These are phyloP conservation scores for Truncatella angustata DNA, from an alignment of 2,329 filamentous ascomycete species.

Conservation along the genomic window DNA sequence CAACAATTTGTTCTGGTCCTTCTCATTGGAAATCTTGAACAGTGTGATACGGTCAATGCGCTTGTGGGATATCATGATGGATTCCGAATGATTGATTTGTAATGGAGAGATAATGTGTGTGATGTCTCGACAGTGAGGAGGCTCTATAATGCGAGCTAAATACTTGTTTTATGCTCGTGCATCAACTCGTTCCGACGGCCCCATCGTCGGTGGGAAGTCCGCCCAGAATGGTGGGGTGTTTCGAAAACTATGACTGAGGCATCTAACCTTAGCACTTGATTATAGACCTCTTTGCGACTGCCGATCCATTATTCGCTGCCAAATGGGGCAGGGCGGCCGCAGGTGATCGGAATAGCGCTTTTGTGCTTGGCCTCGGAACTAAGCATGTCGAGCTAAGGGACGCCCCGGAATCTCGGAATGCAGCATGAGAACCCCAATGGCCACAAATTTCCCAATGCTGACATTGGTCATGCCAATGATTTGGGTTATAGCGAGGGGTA, in stretches of 20 bases:
- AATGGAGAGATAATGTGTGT: background rate
- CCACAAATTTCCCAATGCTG: background rate
- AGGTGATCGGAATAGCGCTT: too few relatives aligned
- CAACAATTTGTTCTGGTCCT: conserved; percentile 41
- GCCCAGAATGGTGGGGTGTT: too few relatives aligned
- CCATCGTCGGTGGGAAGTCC: too few relatives aligned
- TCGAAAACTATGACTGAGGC: too few relatives aligned
- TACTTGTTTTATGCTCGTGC: too few relatives aligned
- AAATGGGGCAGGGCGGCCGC: too few relatives aligned
- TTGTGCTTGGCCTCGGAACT: background rate
- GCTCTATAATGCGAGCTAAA: too few relatives aligned
- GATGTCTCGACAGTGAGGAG: background rate
- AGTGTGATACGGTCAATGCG: conserved; percentile 48
- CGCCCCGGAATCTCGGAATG: background rate
- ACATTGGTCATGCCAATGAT: background rate
- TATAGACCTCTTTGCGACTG: too few relatives aligned
- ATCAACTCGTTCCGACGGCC: too few relatives aligned
- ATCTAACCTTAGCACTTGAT: too few relatives aligned
- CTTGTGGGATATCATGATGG: background rate
- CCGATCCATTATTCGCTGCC: too few relatives aligned
- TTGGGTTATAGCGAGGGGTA: background rate
- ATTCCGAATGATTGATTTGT: background rate
- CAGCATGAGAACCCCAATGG: background rate
- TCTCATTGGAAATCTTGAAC: conserved; percentile 49
- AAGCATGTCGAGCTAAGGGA: background rate